phyloP scores from a whole-genome alignment of 2,329 filamentous ascomycete genomes.

The Fusarium tricinctum region DNA sequence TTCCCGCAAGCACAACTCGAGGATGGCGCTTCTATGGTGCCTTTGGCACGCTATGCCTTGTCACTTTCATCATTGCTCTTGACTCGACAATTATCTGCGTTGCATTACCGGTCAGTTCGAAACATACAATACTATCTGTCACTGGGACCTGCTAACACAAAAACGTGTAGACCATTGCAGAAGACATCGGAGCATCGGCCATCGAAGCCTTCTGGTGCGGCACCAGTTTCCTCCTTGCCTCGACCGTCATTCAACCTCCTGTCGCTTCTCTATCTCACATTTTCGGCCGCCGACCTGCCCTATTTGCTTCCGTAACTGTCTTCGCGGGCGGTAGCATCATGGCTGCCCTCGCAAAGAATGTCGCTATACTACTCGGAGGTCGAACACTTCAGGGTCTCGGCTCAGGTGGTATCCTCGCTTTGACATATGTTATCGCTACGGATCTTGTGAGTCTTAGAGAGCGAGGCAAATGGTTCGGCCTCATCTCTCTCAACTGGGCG shows the following conservation, averaged over 20 bases:
- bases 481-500: slow-evolving; percentile 63
- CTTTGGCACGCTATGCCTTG: slow-evolving; percentile 44
- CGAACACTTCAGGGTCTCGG: slow-evolving; percentile 66
- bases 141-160: neutral
- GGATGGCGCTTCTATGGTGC: slow-evolving; percentile 43
- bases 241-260: slow-evolving; percentile 45
- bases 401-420: slow-evolving; percentile 63
- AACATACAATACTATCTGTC: too few species aligned
- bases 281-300: slow-evolving; percentile 41
- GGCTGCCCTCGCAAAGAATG: slow-evolving; percentile 40
- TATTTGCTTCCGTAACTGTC: slow-evolving; percentile 38
- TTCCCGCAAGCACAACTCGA: slow-evolving; percentile 12
- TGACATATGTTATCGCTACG: slow-evolving; percentile 62
- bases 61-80: slow-evolving; percentile 46
- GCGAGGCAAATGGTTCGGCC: slow-evolving; percentile 58
- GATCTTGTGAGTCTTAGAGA: slow-evolving; percentile 62
- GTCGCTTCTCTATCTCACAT: slow-evolving; percentile 46
- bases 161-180: slow-evolving; percentile 40
- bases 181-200: slow-evolving; percentile 42
- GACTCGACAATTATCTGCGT: slow-evolving; percentile 47
- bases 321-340: slow-evolving; percentile 42
- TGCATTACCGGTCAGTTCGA: slow-evolving; percentile 39
- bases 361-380: slow-evolving; percentile 58
- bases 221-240: slow-evolving; percentile 46
- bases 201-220: slow-evolving; percentile 48